Evolutionary conservation across 2,329 filamentous ascomycete genomes (phyloP), one percentile per base, ranked within the genome.

Genomic region (Cercospora sp.): DNA sequence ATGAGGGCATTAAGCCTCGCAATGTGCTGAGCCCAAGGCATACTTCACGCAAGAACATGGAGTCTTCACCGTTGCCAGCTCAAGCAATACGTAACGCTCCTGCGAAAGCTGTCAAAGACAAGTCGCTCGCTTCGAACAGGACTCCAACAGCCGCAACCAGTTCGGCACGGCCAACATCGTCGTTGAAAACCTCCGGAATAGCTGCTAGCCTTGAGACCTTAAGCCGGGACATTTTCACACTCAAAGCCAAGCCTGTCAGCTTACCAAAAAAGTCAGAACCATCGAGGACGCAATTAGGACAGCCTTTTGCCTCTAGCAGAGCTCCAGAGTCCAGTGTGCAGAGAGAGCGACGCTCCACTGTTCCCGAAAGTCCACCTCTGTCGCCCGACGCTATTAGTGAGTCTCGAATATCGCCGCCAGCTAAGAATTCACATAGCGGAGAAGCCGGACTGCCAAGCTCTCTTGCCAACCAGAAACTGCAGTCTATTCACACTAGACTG

Each of bases 301-400:
- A 24, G 18, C 45, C 45, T 24, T 51, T 51, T 51, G 18, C 45
- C 45, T 51, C 45, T 12, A 51, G 21, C 18, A 24, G 0, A 1
- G 45, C 10, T 24, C 12, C 45, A 24, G 45, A 21, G 4, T 51
- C 45, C 18, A 51, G 21, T 51, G 45, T 10, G 18, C 45, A 21
- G 21, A 58, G n/a, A 58, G 40, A 53, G 30, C 63, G 63, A 26
- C 63, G 26, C 12, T 53, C 63, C 8, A 66, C 55, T 24, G 51
- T 66, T 7, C 57, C 57, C 21, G 63, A 66, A 61, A 66, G 57
- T 45, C 63, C 63, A 10, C 63, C 55, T 9, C 5, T 66, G 24
- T 66, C 57, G 26, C 57, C 63, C 37, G 24, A 32, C 16, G 45
- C 45, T 51, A 13, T 4, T 4, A 1, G 12, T 24, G 45, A 51